phyloP scores from a whole-genome alignment of 768 basidiomycete species.

The Boletus rubroflammeus region DNA sequence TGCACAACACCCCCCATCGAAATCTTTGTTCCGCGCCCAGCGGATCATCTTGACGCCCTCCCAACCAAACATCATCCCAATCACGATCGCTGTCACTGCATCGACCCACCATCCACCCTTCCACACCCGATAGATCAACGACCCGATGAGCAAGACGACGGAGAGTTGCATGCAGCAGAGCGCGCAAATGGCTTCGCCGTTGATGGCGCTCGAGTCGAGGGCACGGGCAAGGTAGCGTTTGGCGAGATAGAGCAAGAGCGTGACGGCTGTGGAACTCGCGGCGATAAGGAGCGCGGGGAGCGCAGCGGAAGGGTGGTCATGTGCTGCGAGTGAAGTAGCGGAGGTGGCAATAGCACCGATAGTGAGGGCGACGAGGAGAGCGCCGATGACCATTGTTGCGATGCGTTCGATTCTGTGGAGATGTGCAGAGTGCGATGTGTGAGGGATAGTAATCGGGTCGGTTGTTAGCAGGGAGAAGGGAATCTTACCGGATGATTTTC shows the following conservation, averaged over 20 bases:
- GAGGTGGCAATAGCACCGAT: constrained; percentile 38
- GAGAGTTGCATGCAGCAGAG: constrained; percentile 45
- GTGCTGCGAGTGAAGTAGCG: constrained; percentile 33
- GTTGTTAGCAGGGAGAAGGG: not conserved
- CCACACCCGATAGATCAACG: constrained; percentile 39
- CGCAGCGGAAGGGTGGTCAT: constrained; percentile 37
- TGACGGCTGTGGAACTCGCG: constrained; percentile 37
- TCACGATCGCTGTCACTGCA: constrained; percentile 38
- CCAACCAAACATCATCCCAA: constrained; percentile 42
- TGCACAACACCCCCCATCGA: constrained; percentile 39
- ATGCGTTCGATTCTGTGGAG: constrained; percentile 35
- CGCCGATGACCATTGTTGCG: constrained; percentile 35
- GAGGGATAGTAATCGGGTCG: not conserved
- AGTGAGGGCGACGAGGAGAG: constrained; percentile 35
- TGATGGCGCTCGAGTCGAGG: constrained; percentile 43
- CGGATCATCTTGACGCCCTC: constrained; percentile 43
- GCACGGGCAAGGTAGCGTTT: constrained; percentile 44
- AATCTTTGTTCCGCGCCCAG: constrained; percentile 35
- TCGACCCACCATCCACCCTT: constrained; percentile 49
- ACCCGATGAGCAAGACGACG: constrained; percentile 40
- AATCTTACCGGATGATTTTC: constrained; percentile 13
- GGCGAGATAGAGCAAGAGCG: constrained; percentile 40
- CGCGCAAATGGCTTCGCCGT: constrained; percentile 43
- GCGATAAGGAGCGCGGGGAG: constrained; percentile 43
- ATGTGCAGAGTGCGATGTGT: not conserved